Evolutionary conservation across 2,329 filamentous ascomycete genomes (phyloP).

Genomic region (Neonectria magnoliae): DNA sequence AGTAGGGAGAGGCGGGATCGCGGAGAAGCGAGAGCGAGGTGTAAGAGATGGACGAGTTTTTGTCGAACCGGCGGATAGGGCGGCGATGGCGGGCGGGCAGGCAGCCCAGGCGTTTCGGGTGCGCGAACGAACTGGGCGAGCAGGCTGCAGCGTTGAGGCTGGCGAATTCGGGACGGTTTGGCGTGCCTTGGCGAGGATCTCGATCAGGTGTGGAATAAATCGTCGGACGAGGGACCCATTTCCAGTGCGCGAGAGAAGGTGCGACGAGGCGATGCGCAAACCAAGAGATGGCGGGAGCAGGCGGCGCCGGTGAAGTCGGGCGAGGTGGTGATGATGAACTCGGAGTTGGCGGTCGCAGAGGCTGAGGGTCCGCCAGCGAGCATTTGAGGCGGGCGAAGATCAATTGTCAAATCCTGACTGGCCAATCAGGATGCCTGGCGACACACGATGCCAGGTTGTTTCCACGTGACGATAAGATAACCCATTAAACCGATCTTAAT

Average conservation of each 20-base stretch:
- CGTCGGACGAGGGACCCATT: slow-evolving; percentile 29
- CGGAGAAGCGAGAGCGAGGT: not conserved
- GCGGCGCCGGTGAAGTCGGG: slow-evolving; percentile 17
- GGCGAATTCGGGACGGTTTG: not conserved
- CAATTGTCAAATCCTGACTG: slow-evolving; percentile 36
- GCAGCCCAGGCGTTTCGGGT: slow-evolving; percentile 13
- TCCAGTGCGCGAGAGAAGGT: slow-evolving; percentile 19
- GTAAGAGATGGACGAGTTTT: not conserved
- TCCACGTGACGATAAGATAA: slow-evolving; percentile 43
- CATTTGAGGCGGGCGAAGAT: slow-evolving; percentile 34
- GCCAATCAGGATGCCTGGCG: slow-evolving; percentile 28
- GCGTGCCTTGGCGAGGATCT: slow-evolving; percentile 17
- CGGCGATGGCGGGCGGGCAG: not conserved
- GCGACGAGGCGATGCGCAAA: slow-evolving; percentile 22
- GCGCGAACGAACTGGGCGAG: slow-evolving; percentile 11
- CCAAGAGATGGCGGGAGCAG: slow-evolving; percentile 23
- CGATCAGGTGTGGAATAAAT: slow-evolving; percentile 28
- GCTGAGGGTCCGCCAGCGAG: slow-evolving; percentile 33
- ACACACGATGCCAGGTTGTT: not conserved
- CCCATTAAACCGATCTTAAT: slow-evolving; percentile 7
- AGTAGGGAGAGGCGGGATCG: slow-evolving; percentile 5
- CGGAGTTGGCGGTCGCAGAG: slow-evolving; percentile 32
- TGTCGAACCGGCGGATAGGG: slow-evolving; percentile 2
- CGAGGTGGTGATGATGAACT: slow-evolving; percentile 32
- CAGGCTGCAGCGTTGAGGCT: not conserved